Base-by-base conservation (phyloP, 805 yeast genomes). In the Starmerella sirachaensis region DNA sequence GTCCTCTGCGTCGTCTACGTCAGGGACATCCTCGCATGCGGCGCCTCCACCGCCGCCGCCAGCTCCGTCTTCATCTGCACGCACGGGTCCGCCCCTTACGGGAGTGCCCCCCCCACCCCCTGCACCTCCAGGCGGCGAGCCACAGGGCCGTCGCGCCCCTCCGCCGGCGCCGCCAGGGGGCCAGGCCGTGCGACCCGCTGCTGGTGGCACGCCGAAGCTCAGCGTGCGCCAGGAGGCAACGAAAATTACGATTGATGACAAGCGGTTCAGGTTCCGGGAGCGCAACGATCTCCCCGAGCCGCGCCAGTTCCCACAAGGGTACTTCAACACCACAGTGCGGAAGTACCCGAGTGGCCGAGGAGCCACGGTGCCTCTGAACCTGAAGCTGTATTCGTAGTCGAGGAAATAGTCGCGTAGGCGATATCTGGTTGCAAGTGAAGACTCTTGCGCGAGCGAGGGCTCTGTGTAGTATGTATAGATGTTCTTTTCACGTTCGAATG, bases 301-400 rank as follows among this genome's bases (percentile, higher is more conserved):
- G n/a, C 68, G 97, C 48, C 41, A 42, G 32, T 35, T 49, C 21
- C 43, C 47, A 10, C 35, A 40, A 4, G 41, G 38, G 21, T 68
- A 70, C 34, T 84, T 80, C 53, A 74, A 70, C 36, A 80, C 76
- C 3, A 69, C 68, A 32, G 70, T 70, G 41, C 85, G 88, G 56
- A 63, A 85, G 47, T 91, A 91, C 61, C 95, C 97, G 13, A 82
- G 94, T 60, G 97, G 97, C 11, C 70, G 94, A 50, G 97, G 97
- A 3, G 73, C 85, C 20, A 81, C 94, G 23, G 91, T 86, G 25
- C 96, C 96, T 1, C 61, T 86, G 45, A 74, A 82, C 48, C 62
- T 86, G 38, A 57, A 67, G 13, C 37, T 60, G 19, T 62, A 51
- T 45, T 40, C 51, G 31, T 31, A 24, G 24, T n/a, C n/a, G n/a